Evolutionary conservation across 129 eudicot species (phyloP).

Genomic region (Flaveria brownii): DNA sequence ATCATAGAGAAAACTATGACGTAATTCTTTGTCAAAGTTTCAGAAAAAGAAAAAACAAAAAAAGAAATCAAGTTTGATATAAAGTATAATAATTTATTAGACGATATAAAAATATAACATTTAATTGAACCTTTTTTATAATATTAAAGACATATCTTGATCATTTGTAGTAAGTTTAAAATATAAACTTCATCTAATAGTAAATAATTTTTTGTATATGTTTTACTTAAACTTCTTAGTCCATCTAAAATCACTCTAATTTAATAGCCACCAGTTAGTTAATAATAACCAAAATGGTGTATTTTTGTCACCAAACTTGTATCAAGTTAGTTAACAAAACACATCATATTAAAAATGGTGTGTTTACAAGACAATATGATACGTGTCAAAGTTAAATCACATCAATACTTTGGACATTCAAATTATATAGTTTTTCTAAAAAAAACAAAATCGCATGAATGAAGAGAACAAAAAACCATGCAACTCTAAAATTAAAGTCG

Average conservation of each 20-base stretch:
- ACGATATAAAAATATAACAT: neutral
- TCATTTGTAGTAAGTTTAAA: neutral
- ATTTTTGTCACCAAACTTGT: neutral
- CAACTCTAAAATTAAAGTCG: neutral
- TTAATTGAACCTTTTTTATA: neutral
- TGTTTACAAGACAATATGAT: too few relatives aligned
- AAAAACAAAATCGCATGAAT: neutral
- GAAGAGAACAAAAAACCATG: neutral
- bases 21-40: neutral
- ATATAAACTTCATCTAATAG: too few relatives aligned
- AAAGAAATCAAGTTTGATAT: neutral
- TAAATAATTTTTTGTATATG: too few relatives aligned
- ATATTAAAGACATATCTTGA: neutral
- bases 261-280: too few relatives aligned
- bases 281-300: too few relatives aligned
- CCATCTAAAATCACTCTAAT: too few relatives aligned
- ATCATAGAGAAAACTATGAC: neutral
- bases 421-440: neutral
- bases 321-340: neutral
- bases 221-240: too few relatives aligned
- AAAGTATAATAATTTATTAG: neutral
- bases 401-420: too few relatives aligned
- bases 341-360: neutral
- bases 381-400: too few relatives aligned
- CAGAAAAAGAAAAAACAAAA: too few relatives aligned